Evolutionary conservation across 495 filamentous ascomycete genomes (phyloP).

Genomic region (Monascus purpureus): DNA sequence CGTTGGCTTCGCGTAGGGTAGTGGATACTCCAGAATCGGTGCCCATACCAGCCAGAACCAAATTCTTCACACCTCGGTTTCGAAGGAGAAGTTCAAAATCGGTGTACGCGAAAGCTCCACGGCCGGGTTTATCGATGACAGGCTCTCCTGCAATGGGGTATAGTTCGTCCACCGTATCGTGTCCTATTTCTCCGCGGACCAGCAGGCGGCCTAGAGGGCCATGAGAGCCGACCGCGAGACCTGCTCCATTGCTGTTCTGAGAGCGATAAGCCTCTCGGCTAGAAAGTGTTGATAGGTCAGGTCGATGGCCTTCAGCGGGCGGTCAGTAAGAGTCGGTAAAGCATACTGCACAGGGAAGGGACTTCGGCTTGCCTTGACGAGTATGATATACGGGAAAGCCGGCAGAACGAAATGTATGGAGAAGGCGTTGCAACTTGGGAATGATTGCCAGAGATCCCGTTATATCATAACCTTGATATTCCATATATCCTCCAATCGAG

Average conservation of each 20-base stretch:
- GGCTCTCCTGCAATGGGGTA: conserved; percentile 41
- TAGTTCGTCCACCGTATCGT: conserved; percentile 47
- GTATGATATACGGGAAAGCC: conserved; percentile 54
- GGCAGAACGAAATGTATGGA: conserved; percentile 41
- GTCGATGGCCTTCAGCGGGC: conserved; percentile 35
- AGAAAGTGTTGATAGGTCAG: conserved; percentile 45
- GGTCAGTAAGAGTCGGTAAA: no score
- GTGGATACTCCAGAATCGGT: conserved; percentile 59
- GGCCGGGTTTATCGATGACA: conserved; percentile 55
- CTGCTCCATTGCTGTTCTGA: conserved; percentile 38
- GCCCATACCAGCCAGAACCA: conserved; percentile 52
- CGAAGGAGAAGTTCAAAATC: conserved; percentile 47
- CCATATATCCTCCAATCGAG: conserved; percentile 42
- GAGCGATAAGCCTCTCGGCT: conserved; percentile 41
- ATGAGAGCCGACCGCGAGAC: conserved; percentile 43
- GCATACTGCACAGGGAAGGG: no score
- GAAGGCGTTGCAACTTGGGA: conserved; percentile 37
- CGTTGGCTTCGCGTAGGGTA: conserved; percentile 57
- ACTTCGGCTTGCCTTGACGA: conserved; percentile 33
- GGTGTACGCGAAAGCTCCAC: conserved; percentile 52
- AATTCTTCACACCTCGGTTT: conserved; percentile 50
- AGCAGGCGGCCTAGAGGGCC: conserved; percentile 51
- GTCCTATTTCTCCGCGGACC: conserved; percentile 49
- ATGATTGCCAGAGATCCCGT: conserved; percentile 37
- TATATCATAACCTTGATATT: conserved; percentile 45